Conservation (phyloP, 805 yeast species). For the Candida nemodendra region DNA sequence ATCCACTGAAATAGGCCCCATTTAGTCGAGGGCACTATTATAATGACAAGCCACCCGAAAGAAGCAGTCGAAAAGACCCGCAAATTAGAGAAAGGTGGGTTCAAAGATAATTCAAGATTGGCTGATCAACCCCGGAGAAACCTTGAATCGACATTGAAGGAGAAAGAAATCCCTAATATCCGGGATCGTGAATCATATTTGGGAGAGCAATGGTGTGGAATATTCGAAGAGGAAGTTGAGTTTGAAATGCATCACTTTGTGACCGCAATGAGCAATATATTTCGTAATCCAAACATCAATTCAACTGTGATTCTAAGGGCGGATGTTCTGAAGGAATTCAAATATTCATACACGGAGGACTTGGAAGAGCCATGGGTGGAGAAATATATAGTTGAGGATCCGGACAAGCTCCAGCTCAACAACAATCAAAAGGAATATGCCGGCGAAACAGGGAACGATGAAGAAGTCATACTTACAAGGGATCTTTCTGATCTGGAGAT, state of each 20-base stretch:
- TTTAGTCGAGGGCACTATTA: too few relatives aligned
- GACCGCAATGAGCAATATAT: slow-evolving; percentile 74
- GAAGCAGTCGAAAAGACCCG: too few relatives aligned
- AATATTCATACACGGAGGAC: slow-evolving; percentile 35
- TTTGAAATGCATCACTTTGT: slow-evolving; percentile 60
- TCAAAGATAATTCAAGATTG: slow-evolving; percentile 2
- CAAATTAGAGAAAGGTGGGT: too few relatives aligned
- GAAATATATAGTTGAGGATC: slow-evolving; percentile 28
- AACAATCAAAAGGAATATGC: slow-evolving; percentile 4
- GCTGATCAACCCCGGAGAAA: slow-evolving; percentile 14
- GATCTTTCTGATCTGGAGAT: slow-evolving; percentile 43
- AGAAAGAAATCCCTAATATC: slow-evolving; percentile 39
- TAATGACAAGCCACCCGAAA: too few relatives aligned
- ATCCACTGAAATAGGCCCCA: too few relatives aligned
- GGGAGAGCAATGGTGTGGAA: slow-evolving; percentile 63
- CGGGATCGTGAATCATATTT: slow-evolving; percentile 41
- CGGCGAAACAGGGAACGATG: slow-evolving; percentile 7
- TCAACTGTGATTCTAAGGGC: slow-evolving; percentile 90
- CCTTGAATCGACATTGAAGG: slow-evolving; percentile 23
- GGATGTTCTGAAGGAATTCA: slow-evolving; percentile 62
- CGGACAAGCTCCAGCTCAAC: slow-evolving; percentile 33
- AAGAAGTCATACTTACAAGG: slow-evolving; percentile 24
- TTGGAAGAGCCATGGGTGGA: slow-evolving; percentile 30
- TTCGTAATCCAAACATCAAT: slow-evolving; percentile 83
- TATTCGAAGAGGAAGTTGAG: slow-evolving; percentile 48